Conservation (phyloP, 768 basidiomycete genomes). For the Favolaschia claudopus region DNA sequence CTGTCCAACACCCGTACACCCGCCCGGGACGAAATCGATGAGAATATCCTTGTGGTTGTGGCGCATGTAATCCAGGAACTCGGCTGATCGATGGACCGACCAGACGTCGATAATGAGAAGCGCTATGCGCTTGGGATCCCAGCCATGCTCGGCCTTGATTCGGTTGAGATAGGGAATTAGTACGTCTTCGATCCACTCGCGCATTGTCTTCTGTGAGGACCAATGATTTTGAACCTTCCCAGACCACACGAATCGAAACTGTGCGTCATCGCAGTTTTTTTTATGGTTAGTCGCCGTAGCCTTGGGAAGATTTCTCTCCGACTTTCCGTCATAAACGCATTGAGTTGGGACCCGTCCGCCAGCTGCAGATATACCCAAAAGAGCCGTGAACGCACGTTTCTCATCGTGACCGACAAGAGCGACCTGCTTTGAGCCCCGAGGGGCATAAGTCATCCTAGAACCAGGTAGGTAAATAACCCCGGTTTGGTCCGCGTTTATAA, state of each 20-base stretch:
- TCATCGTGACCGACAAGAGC: slow-evolving; percentile 12
- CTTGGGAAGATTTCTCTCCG: slow-evolving; percentile 18
- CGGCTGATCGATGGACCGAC: slow-evolving; percentile 30
- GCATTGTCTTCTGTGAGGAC: background rate
- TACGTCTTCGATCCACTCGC: background rate
- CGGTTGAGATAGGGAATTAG: background rate
- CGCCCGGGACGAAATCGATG: slow-evolving; percentile 29
- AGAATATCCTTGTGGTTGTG: slow-evolving; percentile 29
- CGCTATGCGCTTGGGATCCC: background rate
- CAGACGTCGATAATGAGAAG: background rate
- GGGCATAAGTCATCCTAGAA: slow-evolving; percentile 21
- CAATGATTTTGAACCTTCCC: background rate
- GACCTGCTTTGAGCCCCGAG: slow-evolving; percentile 27
- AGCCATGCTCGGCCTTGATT: background rate
- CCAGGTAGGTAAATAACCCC: slow-evolving; percentile 24
- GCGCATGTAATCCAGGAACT: slow-evolving; percentile 36
- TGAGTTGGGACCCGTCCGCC: slow-evolving; percentile 39
- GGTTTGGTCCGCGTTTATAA: slow-evolving; percentile 40
- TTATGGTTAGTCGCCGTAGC: background rate
- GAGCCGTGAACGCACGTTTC: slow-evolving; percentile 41
- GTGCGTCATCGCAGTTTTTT: slow-evolving; percentile 19
- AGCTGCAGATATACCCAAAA: slow-evolving; percentile 30
- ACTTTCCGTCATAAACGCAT: slow-evolving; percentile 35
- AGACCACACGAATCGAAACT: slow-evolving; percentile 21
- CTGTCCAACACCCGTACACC: slow-evolving; percentile 30